Percentiles rank a stretch among this genome's conserved stretches.
Conservation (phyloP, 2,329 filamentous ascomycete genomes). For the Corinectria fuckeliana region DNA sequence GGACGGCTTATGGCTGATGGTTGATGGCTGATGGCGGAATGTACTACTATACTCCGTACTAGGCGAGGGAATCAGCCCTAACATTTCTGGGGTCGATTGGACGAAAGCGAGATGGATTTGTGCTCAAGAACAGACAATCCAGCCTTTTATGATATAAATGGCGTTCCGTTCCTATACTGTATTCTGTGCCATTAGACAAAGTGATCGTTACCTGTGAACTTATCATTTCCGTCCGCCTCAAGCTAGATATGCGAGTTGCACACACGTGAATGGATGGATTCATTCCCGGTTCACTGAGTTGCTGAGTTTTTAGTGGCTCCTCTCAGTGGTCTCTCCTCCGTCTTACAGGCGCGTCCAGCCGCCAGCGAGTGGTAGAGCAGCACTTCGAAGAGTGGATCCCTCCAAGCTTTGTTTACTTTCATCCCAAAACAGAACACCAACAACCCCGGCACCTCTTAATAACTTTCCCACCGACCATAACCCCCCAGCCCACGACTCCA, state of each 20-base stretch:
- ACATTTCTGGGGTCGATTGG: too few relatives aligned
- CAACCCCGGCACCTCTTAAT: constrained; percentile 23
- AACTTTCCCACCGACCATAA: constrained; percentile 29
- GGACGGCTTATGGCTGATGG: too few relatives aligned
- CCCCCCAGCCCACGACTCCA: constrained; percentile 29
- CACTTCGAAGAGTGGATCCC: constrained; percentile 4
- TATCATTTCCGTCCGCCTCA: not conserved
- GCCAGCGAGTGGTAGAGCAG: constrained; percentile 5
- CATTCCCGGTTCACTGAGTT: not conserved
- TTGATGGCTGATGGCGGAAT: too few relatives aligned
- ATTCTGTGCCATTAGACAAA: not conserved
- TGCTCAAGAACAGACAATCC: too few relatives aligned
- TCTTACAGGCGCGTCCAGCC: not conserved
- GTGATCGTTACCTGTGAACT: too few relatives aligned
- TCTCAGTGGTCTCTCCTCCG: not conserved
- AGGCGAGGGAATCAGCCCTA: too few relatives aligned
- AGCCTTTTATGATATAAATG: too few relatives aligned
- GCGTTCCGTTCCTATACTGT: not conserved
- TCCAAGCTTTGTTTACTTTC: constrained; percentile 45
- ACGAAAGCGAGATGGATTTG: too few relatives aligned
- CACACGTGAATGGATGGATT: constrained; percentile 3
- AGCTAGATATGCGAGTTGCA: constrained; percentile 3
- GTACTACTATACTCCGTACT: not conserved
- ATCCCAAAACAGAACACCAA: constrained; percentile 40
- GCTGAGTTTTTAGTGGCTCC: constrained; percentile 11